A percentile compares a stretch with the other conserved stretches of the same genome.
phyloP scores from a whole-genome alignment of 768 basidiomycete species.

The Termitomyces sp. region DNA sequence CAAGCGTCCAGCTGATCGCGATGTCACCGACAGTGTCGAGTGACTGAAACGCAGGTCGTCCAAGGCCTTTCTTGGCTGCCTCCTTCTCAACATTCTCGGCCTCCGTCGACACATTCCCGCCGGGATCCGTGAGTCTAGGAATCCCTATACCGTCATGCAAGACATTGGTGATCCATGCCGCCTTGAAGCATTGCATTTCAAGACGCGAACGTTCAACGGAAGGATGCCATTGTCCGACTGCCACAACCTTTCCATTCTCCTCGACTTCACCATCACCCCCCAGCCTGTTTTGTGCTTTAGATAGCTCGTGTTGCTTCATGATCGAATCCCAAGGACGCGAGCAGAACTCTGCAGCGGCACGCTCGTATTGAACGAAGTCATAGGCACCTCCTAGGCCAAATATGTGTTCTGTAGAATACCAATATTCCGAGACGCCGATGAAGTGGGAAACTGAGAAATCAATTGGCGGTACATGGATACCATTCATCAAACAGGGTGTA shows the following conservation, averaged over 20 bases:
- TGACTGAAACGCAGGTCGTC: constrained; percentile 83
- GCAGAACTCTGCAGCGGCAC: constrained; percentile 86
- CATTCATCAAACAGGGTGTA: constrained; percentile 88
- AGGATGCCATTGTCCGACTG: constrained; percentile 62
- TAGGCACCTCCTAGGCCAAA: constrained; percentile 93
- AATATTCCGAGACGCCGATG: constrained; percentile 97
- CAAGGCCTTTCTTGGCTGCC: constrained; percentile 79
- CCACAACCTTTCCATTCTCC: constrained; percentile 54
- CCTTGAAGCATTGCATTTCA: constrained; percentile 99
- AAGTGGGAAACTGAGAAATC: constrained; percentile 92
- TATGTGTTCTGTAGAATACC: constrained; percentile 98
- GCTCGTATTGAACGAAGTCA: constrained; percentile 94
- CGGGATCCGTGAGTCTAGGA: constrained; percentile 84
- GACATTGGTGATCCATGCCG: constrained; percentile 96
- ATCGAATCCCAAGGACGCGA: constrained; percentile 74
- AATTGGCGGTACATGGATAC: constrained; percentile 88
- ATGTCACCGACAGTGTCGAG: constrained; percentile 90
- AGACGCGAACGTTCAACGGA: constrained; percentile 79
- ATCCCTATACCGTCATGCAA: constrained; percentile 95
- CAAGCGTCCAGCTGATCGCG: constrained; percentile 96
- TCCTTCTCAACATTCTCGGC: constrained; percentile 69
- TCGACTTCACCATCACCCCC: constrained; percentile 66
- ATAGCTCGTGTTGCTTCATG: constrained; percentile 56
- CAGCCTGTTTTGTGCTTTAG: constrained; percentile 38
- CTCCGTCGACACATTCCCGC: constrained; percentile 67